Conservation (phyloP, 2,329 filamentous ascomycete genomes). For the Talaromyces sp. region DNA sequence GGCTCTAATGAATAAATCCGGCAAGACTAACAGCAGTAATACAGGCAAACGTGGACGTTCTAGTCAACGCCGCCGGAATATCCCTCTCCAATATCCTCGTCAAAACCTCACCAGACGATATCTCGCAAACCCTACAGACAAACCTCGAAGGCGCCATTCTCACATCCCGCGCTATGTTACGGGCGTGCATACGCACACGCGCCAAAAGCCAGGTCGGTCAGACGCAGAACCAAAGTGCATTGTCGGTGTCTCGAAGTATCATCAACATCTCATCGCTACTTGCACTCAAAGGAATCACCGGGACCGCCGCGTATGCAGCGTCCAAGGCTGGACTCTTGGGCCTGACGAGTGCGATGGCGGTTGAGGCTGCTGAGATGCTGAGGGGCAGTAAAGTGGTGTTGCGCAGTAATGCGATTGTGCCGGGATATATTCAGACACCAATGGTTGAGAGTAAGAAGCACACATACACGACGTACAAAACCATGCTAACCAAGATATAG, state of each 20-base stretch:
- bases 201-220: conserved; percentile 18
- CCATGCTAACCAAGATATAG: conserved; percentile 22
- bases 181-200: conserved; percentile 28
- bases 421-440: conserved; percentile 74
- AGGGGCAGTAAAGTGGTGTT: conserved; percentile 55
- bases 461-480: neutral
- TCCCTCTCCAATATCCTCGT: conserved; percentile 62
- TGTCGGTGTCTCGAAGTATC: conserved; percentile 60
- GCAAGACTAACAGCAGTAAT: neutral
- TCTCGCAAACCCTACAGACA: conserved; percentile 58
- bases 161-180: conserved; percentile 34
- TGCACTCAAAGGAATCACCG: conserved; percentile 62
- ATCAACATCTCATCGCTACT: conserved; percentile 79
- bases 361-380: conserved; percentile 42
- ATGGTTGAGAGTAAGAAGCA: conserved; percentile 65
- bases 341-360: conserved; percentile 35
- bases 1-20: no score
- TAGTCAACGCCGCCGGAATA: conserved; percentile 77
- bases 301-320: conserved; percentile 69
- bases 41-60: conserved; percentile 47
- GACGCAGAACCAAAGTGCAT: conserved; percentile 39
- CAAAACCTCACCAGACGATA: conserved; percentile 44
- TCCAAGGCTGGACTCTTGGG: conserved; percentile 76
- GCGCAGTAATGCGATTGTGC: conserved; percentile 74
- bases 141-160: conserved; percentile 56